Evolutionary conservation across 2,329 filamentous ascomycete genomes (phyloP).

Genomic region (Nemania sp.): DNA sequence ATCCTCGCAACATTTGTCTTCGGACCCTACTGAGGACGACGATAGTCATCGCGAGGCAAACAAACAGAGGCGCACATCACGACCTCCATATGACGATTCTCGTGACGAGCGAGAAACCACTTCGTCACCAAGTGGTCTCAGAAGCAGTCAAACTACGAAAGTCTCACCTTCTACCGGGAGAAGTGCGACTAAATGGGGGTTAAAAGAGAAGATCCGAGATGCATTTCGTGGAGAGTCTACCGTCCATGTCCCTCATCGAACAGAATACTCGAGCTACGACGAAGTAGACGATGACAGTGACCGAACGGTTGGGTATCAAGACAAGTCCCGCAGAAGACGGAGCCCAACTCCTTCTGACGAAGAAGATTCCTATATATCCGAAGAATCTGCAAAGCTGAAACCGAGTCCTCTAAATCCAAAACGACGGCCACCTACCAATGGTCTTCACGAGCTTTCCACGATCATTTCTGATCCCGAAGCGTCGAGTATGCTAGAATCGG

Average conservation of each 20-base stretch:
- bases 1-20: constrained; percentile 30
- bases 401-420: constrained; percentile 31
- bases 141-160: constrained; percentile 61
- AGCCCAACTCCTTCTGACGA: constrained; percentile 42
- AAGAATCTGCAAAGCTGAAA: constrained; percentile 36
- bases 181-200: constrained; percentile 51
- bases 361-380: constrained; percentile 39
- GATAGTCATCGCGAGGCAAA: constrained; percentile 20
- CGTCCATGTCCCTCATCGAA: constrained; percentile 50
- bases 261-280: constrained; percentile 55
- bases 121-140: constrained; percentile 48
- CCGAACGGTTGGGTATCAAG: constrained; percentile 35
- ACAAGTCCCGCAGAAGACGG: constrained; percentile 40
- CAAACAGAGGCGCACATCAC: constrained; percentile 17
- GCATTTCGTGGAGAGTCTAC: constrained; percentile 67
- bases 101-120: constrained; percentile 42
- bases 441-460: constrained; percentile 60
- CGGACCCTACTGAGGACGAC: constrained; percentile 24
- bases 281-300: constrained; percentile 43
- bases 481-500: constrained; percentile 52
- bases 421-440: constrained; percentile 56
- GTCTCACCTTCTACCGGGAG: constrained; percentile 55
- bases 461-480: constrained; percentile 57
- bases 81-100: constrained; percentile 28
- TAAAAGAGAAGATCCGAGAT: constrained; percentile 63